phyloP scores from a whole-genome alignment of 495 filamentous ascomycete genomes.

The Trichoderma virens region DNA sequence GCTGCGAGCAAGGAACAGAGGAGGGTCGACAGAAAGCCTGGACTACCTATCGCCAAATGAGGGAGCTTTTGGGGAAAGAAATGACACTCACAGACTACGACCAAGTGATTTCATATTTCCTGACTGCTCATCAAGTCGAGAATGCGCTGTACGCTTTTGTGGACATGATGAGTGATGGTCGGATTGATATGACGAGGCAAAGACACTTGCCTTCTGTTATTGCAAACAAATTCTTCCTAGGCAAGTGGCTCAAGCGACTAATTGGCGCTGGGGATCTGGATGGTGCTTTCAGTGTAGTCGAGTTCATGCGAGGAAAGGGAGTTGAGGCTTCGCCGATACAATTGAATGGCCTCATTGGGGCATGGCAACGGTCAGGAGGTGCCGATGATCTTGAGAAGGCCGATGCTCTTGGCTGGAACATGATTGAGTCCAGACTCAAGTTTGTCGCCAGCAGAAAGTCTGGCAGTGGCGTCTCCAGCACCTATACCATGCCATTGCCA shows the following conservation, averaged over 20 bases:
- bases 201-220: conserved; percentile 50
- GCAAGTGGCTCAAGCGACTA: conserved; percentile 73
- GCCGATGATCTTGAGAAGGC: conserved; percentile 49
- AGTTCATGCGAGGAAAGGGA: conserved; percentile 58
- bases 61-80: conserved; percentile 45
- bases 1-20: conserved; percentile 29
- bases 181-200: conserved; percentile 33
- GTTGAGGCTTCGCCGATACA: conserved; percentile 59
- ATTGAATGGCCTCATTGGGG: conserved; percentile 67
- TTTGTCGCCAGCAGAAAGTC: conserved; percentile 40
- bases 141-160: conserved; percentile 66
- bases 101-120: conserved; percentile 52
- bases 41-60: conserved; percentile 57
- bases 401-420: conserved; percentile 65
- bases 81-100: conserved; percentile 75
- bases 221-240: conserved; percentile 72
- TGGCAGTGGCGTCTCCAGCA: conserved; percentile 15
- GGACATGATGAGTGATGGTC: conserved; percentile 71
- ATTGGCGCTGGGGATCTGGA: conserved; percentile 64
- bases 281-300: conserved; percentile 58
- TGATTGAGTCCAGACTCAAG: conserved; percentile 61
- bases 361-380: conserved; percentile 57
- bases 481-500: not conserved
- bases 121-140: conserved; percentile 50
- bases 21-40: conserved; percentile 42